Percentiles rank a stretch among this genome's conserved stretches.
Evolutionary conservation across 1,284 basidiomycete species (phyloP).

Genomic region (Agroathelia rolfsii): DNA sequence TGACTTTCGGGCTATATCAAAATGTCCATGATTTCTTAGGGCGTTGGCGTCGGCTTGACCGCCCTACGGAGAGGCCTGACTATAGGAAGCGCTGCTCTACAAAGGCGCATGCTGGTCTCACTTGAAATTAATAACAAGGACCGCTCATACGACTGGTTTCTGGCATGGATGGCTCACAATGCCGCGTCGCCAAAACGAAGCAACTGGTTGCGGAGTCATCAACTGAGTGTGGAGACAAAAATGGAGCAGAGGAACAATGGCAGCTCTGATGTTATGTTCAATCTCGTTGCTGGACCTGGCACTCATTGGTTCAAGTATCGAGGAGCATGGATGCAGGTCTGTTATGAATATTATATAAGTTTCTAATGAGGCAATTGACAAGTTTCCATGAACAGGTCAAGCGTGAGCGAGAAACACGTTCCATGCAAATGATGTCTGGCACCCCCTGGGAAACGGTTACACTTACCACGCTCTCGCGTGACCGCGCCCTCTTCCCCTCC

Average conservation of each 20-base stretch:
- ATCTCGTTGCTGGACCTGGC: constrained; percentile 91
- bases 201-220: constrained; percentile 72
- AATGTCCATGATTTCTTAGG: constrained; percentile 51
- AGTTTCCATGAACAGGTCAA: constrained; percentile 51
- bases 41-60: constrained; percentile 76
- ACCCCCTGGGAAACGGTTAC: constrained; percentile 97
- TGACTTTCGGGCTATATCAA: not conserved
- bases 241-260: constrained; percentile 87
- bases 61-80: constrained; percentile 64
- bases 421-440: constrained; percentile 87
- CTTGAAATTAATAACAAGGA: constrained; percentile 97
- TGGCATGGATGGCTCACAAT: constrained; percentile 86
- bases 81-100: constrained; percentile 67
- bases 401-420: constrained; percentile 87
- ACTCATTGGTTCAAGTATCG: constrained; percentile 88
- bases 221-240: constrained; percentile 89
- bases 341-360: constrained; percentile 12
- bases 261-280: constrained; percentile 79
- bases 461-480: constrained; percentile 84
- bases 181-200: constrained; percentile 21
- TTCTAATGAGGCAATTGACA: constrained; percentile 3
- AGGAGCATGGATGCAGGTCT: constrained; percentile 91
- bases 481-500: constrained; percentile 71
- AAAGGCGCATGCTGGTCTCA: constrained; percentile 86
- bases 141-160: constrained; percentile 92